phyloP scores from a whole-genome alignment of 148 eudicot genomes.

The Rhododendron williamsianum region DNA sequence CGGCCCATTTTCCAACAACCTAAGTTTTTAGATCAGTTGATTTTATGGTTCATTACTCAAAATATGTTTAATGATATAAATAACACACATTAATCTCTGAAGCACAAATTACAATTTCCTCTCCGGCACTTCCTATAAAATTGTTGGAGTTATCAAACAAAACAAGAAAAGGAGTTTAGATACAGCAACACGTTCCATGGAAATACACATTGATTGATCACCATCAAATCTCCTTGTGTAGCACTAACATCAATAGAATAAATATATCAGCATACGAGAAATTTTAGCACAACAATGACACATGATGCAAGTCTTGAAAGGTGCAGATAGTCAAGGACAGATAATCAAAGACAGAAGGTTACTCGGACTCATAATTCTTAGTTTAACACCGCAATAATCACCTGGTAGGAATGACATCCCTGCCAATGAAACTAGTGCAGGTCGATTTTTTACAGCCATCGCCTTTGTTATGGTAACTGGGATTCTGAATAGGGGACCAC shows the following conservation, averaged over 20 bases:
- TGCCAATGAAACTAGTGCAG: constrained; percentile 57
- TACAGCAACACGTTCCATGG: neutral
- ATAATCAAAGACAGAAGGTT: neutral
- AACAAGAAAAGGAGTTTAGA: neutral
- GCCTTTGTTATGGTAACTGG: constrained; percentile 93
- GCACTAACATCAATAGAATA: neutral
- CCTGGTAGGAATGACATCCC: constrained; percentile 85
- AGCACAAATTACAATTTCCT: neutral
- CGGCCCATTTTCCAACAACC: neutral
- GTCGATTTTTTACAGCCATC: constrained; percentile 46
- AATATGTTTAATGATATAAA: neutral
- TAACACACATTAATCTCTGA: neutral
- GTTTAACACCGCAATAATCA: constrained; percentile 17
- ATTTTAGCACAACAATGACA: neutral
- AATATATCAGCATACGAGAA: neutral
- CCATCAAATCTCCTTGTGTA: neutral
- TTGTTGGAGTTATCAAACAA: neutral
- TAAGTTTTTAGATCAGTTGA: neutral
- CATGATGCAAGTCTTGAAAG: neutral
- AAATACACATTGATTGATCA: neutral
- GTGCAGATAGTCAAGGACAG: neutral
- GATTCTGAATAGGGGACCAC: constrained; percentile 92
- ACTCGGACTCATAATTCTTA: neutral
- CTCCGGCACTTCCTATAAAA: neutral
- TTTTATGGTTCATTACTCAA: neutral